These are phyloP conservation scores for Calonectria pauciramosa DNA, from an alignment of 2,329 filamentous ascomycete genomes.

Conservation along the genomic window DNA sequence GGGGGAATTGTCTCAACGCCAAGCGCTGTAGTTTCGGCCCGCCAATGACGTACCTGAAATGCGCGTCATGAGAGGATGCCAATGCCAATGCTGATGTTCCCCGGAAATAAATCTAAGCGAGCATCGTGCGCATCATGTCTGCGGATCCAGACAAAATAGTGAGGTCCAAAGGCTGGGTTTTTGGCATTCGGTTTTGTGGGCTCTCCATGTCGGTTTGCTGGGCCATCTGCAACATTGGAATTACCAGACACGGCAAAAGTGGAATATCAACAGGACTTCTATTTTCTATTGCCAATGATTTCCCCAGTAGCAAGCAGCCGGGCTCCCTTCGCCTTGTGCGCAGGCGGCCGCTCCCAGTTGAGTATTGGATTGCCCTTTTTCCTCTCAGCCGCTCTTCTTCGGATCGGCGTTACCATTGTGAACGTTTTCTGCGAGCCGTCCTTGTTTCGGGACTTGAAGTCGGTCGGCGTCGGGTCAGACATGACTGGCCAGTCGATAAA, in stretches of 20 bases:
- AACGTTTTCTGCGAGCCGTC: conserved; percentile 3
- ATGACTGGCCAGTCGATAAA: conserved; percentile 44
- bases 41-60: neutral
- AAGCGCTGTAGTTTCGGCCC: conserved; percentile 17
- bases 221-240: neutral
- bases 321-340: conserved; percentile 10
- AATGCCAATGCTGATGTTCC: neutral
- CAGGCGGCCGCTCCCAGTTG: conserved; percentile 33
- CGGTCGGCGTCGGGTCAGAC: conserved; percentile 12
- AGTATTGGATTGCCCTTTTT: conserved; percentile 26
- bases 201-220: neutral
- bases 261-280: neutral
- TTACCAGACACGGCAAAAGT: neutral
- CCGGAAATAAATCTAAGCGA: neutral
- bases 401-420: conserved; percentile 12
- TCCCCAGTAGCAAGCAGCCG: conserved; percentile 26
- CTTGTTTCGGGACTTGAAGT: conserved; percentile 10
- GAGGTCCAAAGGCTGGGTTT: neutral
- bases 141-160: neutral
- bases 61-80: neutral
- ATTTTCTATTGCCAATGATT: conserved; percentile 13
- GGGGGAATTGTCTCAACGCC: neutral
- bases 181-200: conserved; percentile 9
- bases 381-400: conserved; percentile 5
- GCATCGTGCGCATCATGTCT: neutral